A percentile compares a stretch with the other conserved stretches of the same genome.
Conservation (phyloP, 257 asterid species). For the Solanum ossicruentum region DNA sequence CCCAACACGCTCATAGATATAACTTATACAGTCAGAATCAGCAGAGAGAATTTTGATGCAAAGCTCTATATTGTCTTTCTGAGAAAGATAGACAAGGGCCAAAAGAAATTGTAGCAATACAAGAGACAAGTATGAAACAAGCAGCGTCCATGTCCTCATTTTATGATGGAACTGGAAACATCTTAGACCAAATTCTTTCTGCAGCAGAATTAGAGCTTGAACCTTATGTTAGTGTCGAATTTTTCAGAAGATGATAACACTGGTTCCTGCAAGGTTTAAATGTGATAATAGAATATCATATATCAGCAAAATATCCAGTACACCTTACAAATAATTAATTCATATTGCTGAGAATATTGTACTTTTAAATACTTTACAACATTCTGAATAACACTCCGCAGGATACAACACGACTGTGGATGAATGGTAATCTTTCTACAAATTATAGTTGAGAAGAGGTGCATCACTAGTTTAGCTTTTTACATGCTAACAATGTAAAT, state of each 20-base stretch:
- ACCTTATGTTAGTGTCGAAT: constrained; percentile 20
- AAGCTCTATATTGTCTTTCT: neutral
- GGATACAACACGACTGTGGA: neutral
- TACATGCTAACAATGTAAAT: neutral
- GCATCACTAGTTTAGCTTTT: neutral
- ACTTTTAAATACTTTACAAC: neutral
- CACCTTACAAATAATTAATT: neutral
- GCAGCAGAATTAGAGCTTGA: constrained; percentile 22
- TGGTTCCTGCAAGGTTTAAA: constrained; percentile 34
- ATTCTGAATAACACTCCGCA: neutral
- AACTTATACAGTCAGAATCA: neutral
- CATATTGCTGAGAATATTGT: neutral
- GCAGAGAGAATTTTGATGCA: neutral
- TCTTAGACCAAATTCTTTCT: neutral
- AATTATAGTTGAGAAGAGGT: neutral
- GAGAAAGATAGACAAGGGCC: too few species aligned
- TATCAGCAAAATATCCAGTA: neutral
- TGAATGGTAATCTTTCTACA: neutral
- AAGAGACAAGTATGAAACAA: neutral
- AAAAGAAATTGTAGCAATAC: neutral
- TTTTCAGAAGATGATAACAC: constrained; percentile 32
- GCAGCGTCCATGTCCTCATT: neutral
- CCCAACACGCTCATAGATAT: neutral
- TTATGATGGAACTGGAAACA: neutral
- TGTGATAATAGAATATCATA: neutral